Percentiles rank a stretch among this genome's conserved stretches.
These are phyloP conservation scores for Aureobasidium lini DNA, from an alignment of 2,329 filamentous ascomycete species.

Conservation along the genomic window DNA sequence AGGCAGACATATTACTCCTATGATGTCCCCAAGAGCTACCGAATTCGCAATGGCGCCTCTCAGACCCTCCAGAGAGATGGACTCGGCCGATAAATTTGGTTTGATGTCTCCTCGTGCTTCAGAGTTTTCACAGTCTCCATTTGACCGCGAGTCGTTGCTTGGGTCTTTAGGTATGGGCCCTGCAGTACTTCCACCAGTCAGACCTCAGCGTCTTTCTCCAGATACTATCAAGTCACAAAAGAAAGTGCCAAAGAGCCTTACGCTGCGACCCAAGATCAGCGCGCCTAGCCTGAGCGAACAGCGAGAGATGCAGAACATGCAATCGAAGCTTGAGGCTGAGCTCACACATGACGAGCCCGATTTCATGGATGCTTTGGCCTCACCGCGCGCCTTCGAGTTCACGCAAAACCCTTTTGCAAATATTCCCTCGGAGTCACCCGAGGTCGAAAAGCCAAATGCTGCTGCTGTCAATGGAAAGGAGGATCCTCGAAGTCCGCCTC, in stretches of 20 bases:
- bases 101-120: conserved; percentile 34
- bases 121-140: conserved; percentile 31
- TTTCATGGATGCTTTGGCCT: conserved; percentile 53
- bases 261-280: conserved; percentile 26
- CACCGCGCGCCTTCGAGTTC: conserved; percentile 65
- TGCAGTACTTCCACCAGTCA: conserved; percentile 7
- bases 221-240: conserved; percentile 3
- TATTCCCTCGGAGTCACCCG: conserved; percentile 27
- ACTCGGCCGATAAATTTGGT: conserved; percentile 31
- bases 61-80: conserved; percentile 24
- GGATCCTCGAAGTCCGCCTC: conserved; percentile 69
- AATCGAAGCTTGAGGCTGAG: conserved; percentile 25
- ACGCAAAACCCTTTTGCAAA: conserved; percentile 57
- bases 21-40: conserved; percentile 32
- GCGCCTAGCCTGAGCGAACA: conserved; percentile 28
- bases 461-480: conserved; percentile 46
- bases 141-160: conserved; percentile 28
- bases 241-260: not conserved
- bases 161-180: conserved; percentile 31
- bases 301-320: conserved; percentile 25
- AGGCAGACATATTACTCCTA: conserved; percentile 11
- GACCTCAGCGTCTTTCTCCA: conserved; percentile 3
- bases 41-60: conserved; percentile 31
- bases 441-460: conserved; percentile 40
- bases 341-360: conserved; percentile 17